Evolutionary conservation across 202 grass and related monocot genomes (phyloP), one percentile per base, ranked within the genome.

Genomic region (Cymbopogon flexuosus): DNA sequence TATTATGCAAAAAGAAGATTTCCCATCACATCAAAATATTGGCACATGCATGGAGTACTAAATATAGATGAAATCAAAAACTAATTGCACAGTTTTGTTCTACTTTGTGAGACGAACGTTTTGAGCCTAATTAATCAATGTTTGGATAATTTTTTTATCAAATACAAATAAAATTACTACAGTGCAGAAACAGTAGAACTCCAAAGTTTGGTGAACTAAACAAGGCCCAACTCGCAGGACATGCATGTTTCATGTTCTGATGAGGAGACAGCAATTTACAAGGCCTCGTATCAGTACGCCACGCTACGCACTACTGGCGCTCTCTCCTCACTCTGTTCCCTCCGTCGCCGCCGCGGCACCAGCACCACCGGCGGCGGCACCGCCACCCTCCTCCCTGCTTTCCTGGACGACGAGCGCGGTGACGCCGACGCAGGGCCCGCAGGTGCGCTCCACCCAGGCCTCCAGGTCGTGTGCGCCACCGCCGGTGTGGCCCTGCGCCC

Each of bases 361-460:
- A 4, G 49, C 47, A 22, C 18, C 52, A 57, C 52, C 9, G 10
- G 19, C 21, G 0, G 11, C 22, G 1, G 10, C 39, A 4, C 8
- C n/a, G 30, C 5, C 58, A 0, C 31, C 45, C 5, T 19, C 87
- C 15, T 73, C 78, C 7, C 66, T 49, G 65, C 21, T 85, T 19
- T 10, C 16, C 5, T 33, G 21, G 27, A 62, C 39, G 71, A 76
- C 22, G 65, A 6, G 58, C 43, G 81, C 18, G 61, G 59, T 67
- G n/a, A 74, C 85, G 69, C 92, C 96, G 41, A 96, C 87, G 87
- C 96, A 99, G 3, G 87, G 75, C 21, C 86, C 86, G 76, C 90
- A 95, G 65, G 83, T 93, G 23, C 70, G 90, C 88, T 99, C 92
- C 57, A 95, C 70, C 96, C 90, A 93, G 10, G 85, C 90, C 45